These are phyloP conservation scores for Neopestalotiopsis rosae DNA, from an alignment of 2,329 filamentous ascomycete species.

Conservation along the genomic window DNA sequence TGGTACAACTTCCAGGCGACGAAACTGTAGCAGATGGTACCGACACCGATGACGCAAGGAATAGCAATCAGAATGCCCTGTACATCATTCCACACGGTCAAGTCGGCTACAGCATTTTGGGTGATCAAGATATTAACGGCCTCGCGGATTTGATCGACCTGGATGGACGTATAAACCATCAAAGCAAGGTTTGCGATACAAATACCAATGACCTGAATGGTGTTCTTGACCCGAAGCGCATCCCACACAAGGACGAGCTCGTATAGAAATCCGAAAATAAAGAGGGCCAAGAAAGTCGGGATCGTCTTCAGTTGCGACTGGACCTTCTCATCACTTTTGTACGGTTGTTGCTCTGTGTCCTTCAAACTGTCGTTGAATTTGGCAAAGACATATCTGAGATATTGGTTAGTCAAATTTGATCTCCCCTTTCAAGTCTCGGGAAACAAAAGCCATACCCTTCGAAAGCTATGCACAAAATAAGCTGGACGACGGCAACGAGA, in stretches of 20 bases:
- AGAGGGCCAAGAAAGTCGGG: slow-evolving; percentile 92
- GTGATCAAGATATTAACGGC: slow-evolving; percentile 65
- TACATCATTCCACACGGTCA: slow-evolving; percentile 70
- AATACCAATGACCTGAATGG: slow-evolving; percentile 95
- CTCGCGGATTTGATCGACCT: slow-evolving; percentile 86
- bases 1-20: slow-evolving; percentile 96
- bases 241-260: slow-evolving; percentile 90
- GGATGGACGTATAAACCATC: slow-evolving; percentile 89
- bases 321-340: slow-evolving; percentile 44
- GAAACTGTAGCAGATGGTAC: slow-evolving; percentile 74
- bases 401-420: background rate
- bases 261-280: slow-evolving; percentile 97
- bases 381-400: slow-evolving; percentile 81
- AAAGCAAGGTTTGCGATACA: slow-evolving; percentile 92
- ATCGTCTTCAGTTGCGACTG: slow-evolving; percentile 72
- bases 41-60: slow-evolving; percentile 80
- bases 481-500: slow-evolving; percentile 74
- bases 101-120: slow-evolving; percentile 48
- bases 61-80: slow-evolving; percentile 83
- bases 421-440: slow-evolving; percentile 11
- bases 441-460: slow-evolving; percentile 73
- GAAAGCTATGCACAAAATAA: slow-evolving; percentile 78
- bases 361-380: slow-evolving; percentile 74
- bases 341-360: slow-evolving; percentile 39
- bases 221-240: slow-evolving; percentile 92